phyloP scores from a whole-genome alignment of 768 basidiomycete genomes.

The Naganishia vaughanmartiniae region DNA sequence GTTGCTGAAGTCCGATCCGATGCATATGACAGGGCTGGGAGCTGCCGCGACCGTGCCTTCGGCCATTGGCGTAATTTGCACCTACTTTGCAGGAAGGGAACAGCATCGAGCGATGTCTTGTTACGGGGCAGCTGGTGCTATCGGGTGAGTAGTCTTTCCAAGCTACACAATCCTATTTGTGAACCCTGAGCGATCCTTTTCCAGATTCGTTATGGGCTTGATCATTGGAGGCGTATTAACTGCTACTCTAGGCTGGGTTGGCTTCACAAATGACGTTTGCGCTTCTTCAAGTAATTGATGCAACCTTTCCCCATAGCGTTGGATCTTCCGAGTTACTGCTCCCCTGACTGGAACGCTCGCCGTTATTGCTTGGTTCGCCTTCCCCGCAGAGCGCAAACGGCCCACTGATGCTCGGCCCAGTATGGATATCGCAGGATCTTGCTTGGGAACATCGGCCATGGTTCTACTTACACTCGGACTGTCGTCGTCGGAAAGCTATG shows the following conservation, averaged over 20 bases:
- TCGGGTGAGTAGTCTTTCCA: constrained; percentile 15
- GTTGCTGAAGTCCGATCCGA: background rate
- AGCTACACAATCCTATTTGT: background rate
- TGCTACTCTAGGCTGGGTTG: constrained; percentile 18
- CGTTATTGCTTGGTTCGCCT: constrained; percentile 20
- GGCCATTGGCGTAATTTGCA: constrained; percentile 32
- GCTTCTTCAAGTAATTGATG: background rate
- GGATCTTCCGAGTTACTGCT: constrained; percentile 26
- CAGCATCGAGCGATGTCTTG: constrained; percentile 25
- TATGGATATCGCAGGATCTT: constrained; percentile 34
- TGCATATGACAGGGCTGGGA: constrained; percentile 27
- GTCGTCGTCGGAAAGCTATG: constrained; percentile 20
- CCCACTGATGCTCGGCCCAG: constrained; percentile 14
- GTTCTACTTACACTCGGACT: constrained; percentile 33
- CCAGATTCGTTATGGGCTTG: constrained; percentile 19
- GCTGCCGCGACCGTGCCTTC: constrained; percentile 31
- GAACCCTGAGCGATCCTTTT: background rate
- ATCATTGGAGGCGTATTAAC: constrained; percentile 4
- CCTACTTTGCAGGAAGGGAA: constrained; percentile 30
- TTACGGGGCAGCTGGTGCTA: constrained; percentile 31
- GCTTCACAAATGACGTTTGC: too few relatives aligned
- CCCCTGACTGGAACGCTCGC: constrained; percentile 20
- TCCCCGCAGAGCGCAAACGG: constrained; percentile 25
- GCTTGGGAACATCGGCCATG: constrained; percentile 27
- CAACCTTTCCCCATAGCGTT: background rate